Conservation (phyloP, 2,329 filamentous ascomycete genomes). For the Aureobasidium sp. region DNA sequence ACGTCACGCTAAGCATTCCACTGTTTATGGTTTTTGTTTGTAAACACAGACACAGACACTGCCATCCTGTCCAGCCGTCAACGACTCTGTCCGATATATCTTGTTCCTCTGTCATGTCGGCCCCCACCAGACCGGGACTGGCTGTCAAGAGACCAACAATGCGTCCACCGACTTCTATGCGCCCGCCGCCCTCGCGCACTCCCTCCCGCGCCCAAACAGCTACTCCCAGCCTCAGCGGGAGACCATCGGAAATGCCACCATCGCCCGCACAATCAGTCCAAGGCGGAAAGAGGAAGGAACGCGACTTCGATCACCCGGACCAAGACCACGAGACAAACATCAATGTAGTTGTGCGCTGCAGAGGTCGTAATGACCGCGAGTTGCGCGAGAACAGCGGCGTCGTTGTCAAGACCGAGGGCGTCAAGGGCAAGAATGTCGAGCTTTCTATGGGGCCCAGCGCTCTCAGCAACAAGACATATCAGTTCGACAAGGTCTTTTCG, state of each 20-base stretch:
- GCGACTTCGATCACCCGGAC: conserved; percentile 64
- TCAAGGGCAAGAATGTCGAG: conserved; percentile 75
- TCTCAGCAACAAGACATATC: conserved; percentile 90
- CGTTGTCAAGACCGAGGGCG: conserved; percentile 79
- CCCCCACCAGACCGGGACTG: conserved; percentile 44
- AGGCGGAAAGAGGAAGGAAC: conserved; percentile 74
- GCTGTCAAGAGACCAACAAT: conserved; percentile 43
- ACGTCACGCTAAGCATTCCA: not conserved
- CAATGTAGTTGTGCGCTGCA: conserved; percentile 90
- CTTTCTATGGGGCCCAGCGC: conserved; percentile 89
- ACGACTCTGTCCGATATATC: not conserved
- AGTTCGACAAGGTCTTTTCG: conserved; percentile 95
- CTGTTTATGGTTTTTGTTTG: not conserved
- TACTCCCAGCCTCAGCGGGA: conserved; percentile 33
- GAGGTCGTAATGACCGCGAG: conserved; percentile 87
- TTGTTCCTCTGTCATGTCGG: conserved; percentile 40
- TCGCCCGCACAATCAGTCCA: conserved; percentile 54
- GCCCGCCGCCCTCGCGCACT: conserved; percentile 44
- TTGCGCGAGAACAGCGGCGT: conserved; percentile 91
- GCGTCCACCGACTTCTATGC: conserved; percentile 45
- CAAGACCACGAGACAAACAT: conserved; percentile 82
- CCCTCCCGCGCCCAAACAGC: conserved; percentile 42
- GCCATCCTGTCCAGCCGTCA: not conserved
- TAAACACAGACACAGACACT: not conserved
- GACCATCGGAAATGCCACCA: conserved; percentile 33